A percentile compares a stretch with the other conserved stretches of the same genome.
Conservation (phyloP, 306 rosid genomes). For the Senna siamea region DNA sequence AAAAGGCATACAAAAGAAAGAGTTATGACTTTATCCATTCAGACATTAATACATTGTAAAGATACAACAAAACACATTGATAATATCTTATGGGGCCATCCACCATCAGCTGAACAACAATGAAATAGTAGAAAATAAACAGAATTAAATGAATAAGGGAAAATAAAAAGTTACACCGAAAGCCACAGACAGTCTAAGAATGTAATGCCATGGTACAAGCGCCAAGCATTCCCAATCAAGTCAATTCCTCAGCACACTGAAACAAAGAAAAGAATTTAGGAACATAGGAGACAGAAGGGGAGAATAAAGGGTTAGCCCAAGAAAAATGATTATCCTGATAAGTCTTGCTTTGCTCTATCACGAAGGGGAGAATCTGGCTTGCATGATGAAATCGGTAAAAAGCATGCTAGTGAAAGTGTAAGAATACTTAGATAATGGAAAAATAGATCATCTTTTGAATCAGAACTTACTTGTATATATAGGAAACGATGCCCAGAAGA, state of each 20-base stretch:
- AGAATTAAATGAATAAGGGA: not conserved
- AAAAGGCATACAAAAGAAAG: constrained; percentile 17
- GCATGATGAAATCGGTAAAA: constrained; percentile 1
- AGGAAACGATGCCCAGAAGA: constrained; percentile 71
- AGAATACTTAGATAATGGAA: not conserved
- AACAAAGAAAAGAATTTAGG: constrained; percentile 21
- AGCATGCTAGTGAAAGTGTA: not conserved
- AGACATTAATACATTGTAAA: constrained; percentile 24
- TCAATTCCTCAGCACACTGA: constrained; percentile 61
- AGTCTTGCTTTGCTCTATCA: not conserved
- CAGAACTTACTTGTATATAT: constrained; percentile 74
- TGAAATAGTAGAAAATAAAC: constrained; percentile 2
- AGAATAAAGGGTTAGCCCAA: not conserved
- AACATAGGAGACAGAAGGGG: not conserved
- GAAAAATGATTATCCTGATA: not conserved
- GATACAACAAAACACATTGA: constrained; percentile 27
- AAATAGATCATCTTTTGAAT: constrained; percentile 4
- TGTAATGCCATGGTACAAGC: constrained; percentile 32
- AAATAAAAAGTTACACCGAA: constrained; percentile 6
- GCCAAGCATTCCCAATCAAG: constrained; percentile 36
- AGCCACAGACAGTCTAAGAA: constrained; percentile 33
- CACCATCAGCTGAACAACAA: constrained; percentile 33
- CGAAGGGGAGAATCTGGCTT: not conserved
- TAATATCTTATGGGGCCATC: too few relatives aligned
- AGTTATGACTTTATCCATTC: constrained; percentile 26